Evolutionary conservation across 768 basidiomycete species (phyloP), one percentile per base, ranked within the genome.

Genomic region (Galerina sulciceps): DNA sequence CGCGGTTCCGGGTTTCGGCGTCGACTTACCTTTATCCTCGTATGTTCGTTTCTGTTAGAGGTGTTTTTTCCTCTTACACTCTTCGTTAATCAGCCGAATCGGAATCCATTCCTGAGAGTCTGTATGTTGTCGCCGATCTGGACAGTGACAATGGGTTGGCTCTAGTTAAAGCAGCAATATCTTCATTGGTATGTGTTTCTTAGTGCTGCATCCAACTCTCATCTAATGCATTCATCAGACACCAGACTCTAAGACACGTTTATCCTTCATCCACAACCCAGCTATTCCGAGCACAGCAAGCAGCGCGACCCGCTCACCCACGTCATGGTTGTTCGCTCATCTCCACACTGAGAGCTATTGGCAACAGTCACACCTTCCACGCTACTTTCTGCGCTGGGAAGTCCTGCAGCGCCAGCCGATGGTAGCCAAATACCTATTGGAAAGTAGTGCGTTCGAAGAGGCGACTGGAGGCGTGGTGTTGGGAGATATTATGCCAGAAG

Each of bases 251-350:
- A 77, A 70, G 38, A 79, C 82, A 8, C 87, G 94, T 31, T 51
- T 93, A n/a, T 79, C 87, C 0, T 90, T 96, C 70, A 75, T 96
- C 34, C 93, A 94, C 70, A 88, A 91, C 58, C 88, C 93, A 1
- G 59, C 73, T 8, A 53, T 57, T 10, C 40, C 47, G 11, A 59
- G 65, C 4, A 60, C 63, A 10, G 49, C 42, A 14, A 64, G 69
- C 14, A 50, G 58, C 10, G 59, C 49, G 11, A 58, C 55, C 8
- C 65, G 71, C 6, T 64, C 65, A 3, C 69, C 67, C 10, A 67
- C 71, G 18, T 87, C 85, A 0, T 79, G 76, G 57, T 60, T 85
- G 8, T 67, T 89, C 1, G 79, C 80, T 0, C 79, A 82, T 23
- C 79, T 91, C 20, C 68, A 85, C 51, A 67, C 71, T n/a, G 71